Evolutionary conservation across 1,284 basidiomycete species (phyloP).

Genomic region (Papiliotrema laurentii): DNA sequence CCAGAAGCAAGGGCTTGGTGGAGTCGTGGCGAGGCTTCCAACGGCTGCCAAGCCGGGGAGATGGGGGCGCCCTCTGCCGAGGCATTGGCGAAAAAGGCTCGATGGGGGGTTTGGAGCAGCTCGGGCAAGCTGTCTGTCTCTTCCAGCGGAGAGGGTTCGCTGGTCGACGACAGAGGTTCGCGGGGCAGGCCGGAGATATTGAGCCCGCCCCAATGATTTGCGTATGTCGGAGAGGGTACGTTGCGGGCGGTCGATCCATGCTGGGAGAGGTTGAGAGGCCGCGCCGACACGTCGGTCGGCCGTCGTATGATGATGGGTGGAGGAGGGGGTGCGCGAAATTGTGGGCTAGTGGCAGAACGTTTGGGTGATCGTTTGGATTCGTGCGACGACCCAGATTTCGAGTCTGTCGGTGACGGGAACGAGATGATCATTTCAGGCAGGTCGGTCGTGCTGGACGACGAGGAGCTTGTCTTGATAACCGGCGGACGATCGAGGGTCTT

Average conservation of each 20-base stretch:
- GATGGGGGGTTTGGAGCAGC: conserved; percentile 11
- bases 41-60: conserved; percentile 27
- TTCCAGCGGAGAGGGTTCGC: conserved; percentile 2
- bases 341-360: background rate
- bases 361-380: background rate
- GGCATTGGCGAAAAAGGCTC: conserved; percentile 8
- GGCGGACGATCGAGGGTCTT: too few relatives aligned
- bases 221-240: background rate
- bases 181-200: conserved; percentile 7
- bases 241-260: background rate
- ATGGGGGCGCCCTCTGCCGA: conserved; percentile 12
- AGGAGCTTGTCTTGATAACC: too few relatives aligned
- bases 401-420: too few relatives aligned
- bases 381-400: background rate
- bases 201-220: conserved; percentile 2
- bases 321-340: conserved; percentile 16
- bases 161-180: background rate
- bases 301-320: conserved; percentile 27
- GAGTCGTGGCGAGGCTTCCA: conserved; percentile 15
- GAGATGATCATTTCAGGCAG: too few relatives aligned
- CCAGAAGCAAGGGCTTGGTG: background rate
- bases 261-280: background rate
- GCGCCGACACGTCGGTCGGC: conserved; percentile 10
- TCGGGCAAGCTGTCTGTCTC: conserved; percentile 9
- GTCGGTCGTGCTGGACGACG: too few relatives aligned